Conservation (phyloP, 257 asterid genomes). For the Ehretia macrophylla region DNA sequence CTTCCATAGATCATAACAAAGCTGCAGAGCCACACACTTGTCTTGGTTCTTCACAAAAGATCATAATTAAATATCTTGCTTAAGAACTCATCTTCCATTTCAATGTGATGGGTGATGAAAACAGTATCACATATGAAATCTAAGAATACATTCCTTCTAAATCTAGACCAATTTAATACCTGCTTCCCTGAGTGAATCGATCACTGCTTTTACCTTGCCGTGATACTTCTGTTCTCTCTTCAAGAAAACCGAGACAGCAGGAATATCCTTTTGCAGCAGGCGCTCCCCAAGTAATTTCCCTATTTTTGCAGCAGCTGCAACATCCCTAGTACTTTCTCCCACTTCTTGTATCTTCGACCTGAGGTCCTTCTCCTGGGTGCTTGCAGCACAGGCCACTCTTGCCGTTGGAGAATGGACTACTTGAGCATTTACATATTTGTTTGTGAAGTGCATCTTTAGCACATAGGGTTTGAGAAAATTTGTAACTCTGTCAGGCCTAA, state of each 20-base stretch:
- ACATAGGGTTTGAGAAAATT: slow-evolving; percentile 81
- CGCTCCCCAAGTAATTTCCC: slow-evolving; percentile 83
- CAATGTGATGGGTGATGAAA: background rate
- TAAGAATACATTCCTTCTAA: background rate
- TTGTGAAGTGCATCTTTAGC: slow-evolving; percentile 80
- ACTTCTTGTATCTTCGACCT: slow-evolving; percentile 57
- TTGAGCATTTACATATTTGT: slow-evolving; percentile 75
- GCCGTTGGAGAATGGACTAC: slow-evolving; percentile 89
- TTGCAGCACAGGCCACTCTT: slow-evolving; percentile 85
- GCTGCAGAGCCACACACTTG: too few relatives aligned
- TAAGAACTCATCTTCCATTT: background rate
- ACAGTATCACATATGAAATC: background rate
- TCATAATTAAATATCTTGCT: too few relatives aligned
- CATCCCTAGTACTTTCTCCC: slow-evolving; percentile 68
- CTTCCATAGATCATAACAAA: too few relatives aligned
- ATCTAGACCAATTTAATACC: slow-evolving; percentile 61
- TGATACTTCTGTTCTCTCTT: slow-evolving; percentile 82
- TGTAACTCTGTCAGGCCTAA: slow-evolving; percentile 55
- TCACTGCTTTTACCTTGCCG: slow-evolving; percentile 83
- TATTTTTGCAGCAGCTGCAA: slow-evolving; percentile 89
- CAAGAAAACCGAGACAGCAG: slow-evolving; percentile 64
- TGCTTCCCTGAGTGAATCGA: slow-evolving; percentile 61
- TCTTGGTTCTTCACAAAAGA: too few relatives aligned
- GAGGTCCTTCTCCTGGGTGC: slow-evolving; percentile 86
- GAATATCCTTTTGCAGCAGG: slow-evolving; percentile 50